Percentiles rank a stretch among this genome's conserved stretches.
phyloP scores from a whole-genome alignment of 352 stramenopile species.

The Globisporangium heterothallicum region DNA sequence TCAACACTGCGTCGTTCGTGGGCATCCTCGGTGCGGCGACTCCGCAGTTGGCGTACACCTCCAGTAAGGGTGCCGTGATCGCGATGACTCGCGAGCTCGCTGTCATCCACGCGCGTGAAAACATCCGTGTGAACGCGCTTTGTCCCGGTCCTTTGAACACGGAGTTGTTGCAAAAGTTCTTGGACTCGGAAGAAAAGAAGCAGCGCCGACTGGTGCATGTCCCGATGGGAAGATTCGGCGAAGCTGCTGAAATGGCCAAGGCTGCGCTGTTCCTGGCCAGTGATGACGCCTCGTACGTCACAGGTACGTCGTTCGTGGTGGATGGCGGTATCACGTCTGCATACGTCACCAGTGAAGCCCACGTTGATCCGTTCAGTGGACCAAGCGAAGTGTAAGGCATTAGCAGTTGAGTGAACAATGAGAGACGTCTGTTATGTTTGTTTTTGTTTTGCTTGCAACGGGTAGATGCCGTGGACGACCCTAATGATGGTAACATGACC shows the following conservation, averaged over 20 bases:
- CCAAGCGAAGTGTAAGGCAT: slow-evolving; percentile 60
- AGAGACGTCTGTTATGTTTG: too few relatives aligned
- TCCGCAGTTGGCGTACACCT: slow-evolving; percentile 85
- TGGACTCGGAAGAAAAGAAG: slow-evolving; percentile 81
- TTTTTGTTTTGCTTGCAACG: too few relatives aligned
- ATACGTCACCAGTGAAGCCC: slow-evolving; percentile 77
- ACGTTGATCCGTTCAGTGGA: slow-evolving; percentile 78
- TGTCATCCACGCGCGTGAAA: slow-evolving; percentile 81
- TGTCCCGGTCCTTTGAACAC: slow-evolving; percentile 85
- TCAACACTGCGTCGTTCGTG: slow-evolving; percentile 87
- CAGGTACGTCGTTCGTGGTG: slow-evolving; percentile 81
- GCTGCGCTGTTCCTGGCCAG: slow-evolving; percentile 82
- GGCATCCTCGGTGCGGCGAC: slow-evolving; percentile 74
- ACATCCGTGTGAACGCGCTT: slow-evolving; percentile 86
- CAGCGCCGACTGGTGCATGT: slow-evolving; percentile 83
- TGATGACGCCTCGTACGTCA: slow-evolving; percentile 84
- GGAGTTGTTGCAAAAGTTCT: slow-evolving; percentile 83
- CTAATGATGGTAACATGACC: too few relatives aligned
- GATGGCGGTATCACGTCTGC: slow-evolving; percentile 85
- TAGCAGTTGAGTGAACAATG: background rate
- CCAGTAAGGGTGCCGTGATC: slow-evolving; percentile 84
- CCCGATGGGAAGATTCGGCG: slow-evolving; percentile 84
- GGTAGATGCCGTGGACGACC: too few relatives aligned
- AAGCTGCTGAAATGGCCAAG: slow-evolving; percentile 85
- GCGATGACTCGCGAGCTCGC: slow-evolving; percentile 82